Evolutionary conservation across 2,329 filamentous ascomycete genomes (phyloP).

Genomic region (Calonectria ilicicola): DNA sequence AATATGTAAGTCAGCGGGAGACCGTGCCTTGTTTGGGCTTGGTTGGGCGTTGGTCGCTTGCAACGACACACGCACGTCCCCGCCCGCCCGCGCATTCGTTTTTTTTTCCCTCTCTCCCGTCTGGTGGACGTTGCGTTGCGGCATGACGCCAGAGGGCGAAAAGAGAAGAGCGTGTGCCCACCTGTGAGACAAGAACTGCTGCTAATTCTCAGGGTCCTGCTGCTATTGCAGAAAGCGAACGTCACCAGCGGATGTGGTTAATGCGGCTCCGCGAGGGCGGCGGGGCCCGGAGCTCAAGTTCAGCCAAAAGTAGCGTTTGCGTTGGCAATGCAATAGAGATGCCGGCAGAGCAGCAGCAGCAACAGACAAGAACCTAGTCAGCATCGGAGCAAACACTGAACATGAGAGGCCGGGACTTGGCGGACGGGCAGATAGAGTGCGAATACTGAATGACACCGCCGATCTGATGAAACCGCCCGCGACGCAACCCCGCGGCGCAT

Average conservation of each 20-base stretch:
- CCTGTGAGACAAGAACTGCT: neutral
- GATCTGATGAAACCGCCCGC: constrained; percentile 15
- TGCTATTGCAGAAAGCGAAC: neutral
- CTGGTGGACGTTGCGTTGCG: neutral
- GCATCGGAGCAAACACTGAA: neutral
- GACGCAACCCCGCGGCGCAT: constrained; percentile 8
- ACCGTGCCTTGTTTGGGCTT: constrained; percentile 11
- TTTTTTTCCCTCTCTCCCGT: neutral
- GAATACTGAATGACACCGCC: constrained; percentile 8
- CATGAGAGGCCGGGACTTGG: constrained; percentile 1
- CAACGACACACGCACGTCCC: constrained; percentile 6
- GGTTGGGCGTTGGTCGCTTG: constrained; percentile 16
- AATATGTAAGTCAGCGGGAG: constrained; percentile 22
- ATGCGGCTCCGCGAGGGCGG: constrained; percentile 13
- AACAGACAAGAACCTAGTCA: neutral
- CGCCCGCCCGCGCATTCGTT: neutral
- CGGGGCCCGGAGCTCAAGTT: neutral
- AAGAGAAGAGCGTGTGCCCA: neutral
- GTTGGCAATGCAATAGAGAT: neutral
- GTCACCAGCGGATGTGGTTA: neutral
- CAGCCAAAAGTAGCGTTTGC: neutral
- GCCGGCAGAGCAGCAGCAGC: neutral
- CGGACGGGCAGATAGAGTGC: constrained; percentile 1
- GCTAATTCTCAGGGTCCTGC: neutral
- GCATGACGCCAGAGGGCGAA: neutral